Base-by-base conservation (phyloP, 2,329 filamentous ascomycete genomes). In the Botrytis squamosa region DNA sequence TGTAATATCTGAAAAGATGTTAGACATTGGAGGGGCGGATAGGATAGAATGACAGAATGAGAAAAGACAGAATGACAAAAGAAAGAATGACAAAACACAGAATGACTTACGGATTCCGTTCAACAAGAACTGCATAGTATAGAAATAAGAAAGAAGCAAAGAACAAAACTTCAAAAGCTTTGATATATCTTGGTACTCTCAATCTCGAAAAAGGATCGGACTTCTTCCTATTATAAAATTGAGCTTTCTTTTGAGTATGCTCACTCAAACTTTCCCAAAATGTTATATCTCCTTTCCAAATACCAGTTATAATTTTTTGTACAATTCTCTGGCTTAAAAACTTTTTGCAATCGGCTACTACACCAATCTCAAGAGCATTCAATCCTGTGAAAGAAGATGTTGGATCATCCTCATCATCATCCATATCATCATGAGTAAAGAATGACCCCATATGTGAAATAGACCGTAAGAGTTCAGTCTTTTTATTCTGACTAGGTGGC, bases 311-410 rank as follows among this genome's bases (percentile, higher is more conserved):
- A 77, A 97, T 92, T 79, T 92, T 92, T 80, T 97, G 94, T 18
- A 97, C 92, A 4, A 93, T 88, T 74, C 88, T 87, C 81, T 97
- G 93, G 79, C 91, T 91, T 52, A 97, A 86, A 77, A 97, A 97
- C 64, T 92, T 92, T 83, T 97, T 97, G 44, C 93, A 93, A 74
- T 93, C 88, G 20, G 91, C 91, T 33, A 97, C 90, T 64, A 92
- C 91, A 40, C 93, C 94, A 79, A 97, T 95, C 81, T 97, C 94
- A 25, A 98, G 86, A 2, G 93, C 94, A 81, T 96, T 97, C 66
- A 97, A 86, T 29, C 91, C 90, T 52, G 90, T 89, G 81, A 97
- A 97, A 1, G 90, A 88, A 0, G 89, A 87, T 0, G 91, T 92
- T 42, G 92, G 89, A 68, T 92, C 88, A 12, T 88, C 86, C 18